Conservation (phyloP, 768 basidiomycete genomes). For the Hydnomerulius pinastri region DNA sequence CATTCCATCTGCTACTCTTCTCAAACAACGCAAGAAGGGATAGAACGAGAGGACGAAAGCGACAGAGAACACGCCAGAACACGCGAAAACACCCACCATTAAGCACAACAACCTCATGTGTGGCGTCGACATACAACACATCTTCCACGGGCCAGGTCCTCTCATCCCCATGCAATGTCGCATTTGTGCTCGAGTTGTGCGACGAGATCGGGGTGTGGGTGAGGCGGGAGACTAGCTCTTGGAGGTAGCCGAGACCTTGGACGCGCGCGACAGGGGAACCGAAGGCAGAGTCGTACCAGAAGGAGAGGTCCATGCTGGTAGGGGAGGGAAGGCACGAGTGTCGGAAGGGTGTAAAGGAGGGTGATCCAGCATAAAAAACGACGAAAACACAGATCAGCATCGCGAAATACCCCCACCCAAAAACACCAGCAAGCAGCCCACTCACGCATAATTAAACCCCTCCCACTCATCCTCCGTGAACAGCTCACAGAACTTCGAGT, state of each 20-base stretch:
- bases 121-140: slow-evolving; percentile 83
- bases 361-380: not conserved
- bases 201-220: slow-evolving; percentile 69
- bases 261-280: slow-evolving; percentile 79
- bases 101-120: slow-evolving; percentile 90
- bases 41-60: too few relatives aligned
- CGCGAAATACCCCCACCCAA: not conserved
- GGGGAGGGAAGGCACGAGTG: not conserved
- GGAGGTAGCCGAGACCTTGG: slow-evolving; percentile 77
- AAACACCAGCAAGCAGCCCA: slow-evolving; percentile 3
- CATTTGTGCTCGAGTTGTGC: slow-evolving; percentile 84
- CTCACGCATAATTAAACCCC: slow-evolving; percentile 85
- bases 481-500: slow-evolving; percentile 87
- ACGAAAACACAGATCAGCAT: not conserved
- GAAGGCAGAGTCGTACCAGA: slow-evolving; percentile 69
- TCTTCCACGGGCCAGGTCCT: slow-evolving; percentile 73
- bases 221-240: slow-evolving; percentile 82
- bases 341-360: not conserved
- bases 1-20: too few relatives aligned
- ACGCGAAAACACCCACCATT: slow-evolving; percentile 75
- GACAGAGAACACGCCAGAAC: too few relatives aligned
- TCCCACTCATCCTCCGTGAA: slow-evolving; percentile 95
- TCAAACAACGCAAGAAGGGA: too few relatives aligned
- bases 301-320: slow-evolving; percentile 19
- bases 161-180: slow-evolving; percentile 70